A percentile compares a stretch with the other conserved stretches of the same genome.
Conservation (phyloP, 345 rosid species). For the Pseudoturritis turrita region DNA sequence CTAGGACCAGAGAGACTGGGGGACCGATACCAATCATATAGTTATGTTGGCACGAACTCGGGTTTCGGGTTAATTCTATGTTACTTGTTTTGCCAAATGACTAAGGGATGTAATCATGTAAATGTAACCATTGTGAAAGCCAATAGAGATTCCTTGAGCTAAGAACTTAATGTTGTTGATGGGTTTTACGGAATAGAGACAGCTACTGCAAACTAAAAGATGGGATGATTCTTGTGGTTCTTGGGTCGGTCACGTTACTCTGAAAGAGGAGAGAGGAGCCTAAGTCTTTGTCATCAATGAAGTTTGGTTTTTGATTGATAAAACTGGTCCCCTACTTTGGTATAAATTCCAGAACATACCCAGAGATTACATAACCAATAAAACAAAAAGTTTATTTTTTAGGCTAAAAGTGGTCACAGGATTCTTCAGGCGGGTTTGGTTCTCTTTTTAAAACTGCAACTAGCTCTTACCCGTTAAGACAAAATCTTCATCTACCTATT, state of each 20-base stretch:
- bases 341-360: slow-evolving; percentile 29
- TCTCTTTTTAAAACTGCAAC: slow-evolving; percentile 28
- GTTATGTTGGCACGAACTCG: background rate
- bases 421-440: slow-evolving; percentile 35
- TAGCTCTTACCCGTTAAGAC: slow-evolving; percentile 24
- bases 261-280: background rate
- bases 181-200: slow-evolving; percentile 9
- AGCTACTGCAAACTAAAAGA: slow-evolving; percentile 22
- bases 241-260: slow-evolving; percentile 29
- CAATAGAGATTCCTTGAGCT: background rate
- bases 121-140: slow-evolving; percentile 8
- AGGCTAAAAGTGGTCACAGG: slow-evolving; percentile 29
- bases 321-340: slow-evolving; percentile 29
- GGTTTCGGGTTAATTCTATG: background rate
- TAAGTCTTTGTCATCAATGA: slow-evolving; percentile 30
- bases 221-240: slow-evolving; percentile 28
- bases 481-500: slow-evolving; percentile 13
- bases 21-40: slow-evolving; percentile 16
- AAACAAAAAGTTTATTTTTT: slow-evolving; percentile 1
- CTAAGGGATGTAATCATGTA: slow-evolving; percentile 4
- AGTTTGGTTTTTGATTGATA: slow-evolving; percentile 29
- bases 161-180: slow-evolving; percentile 18
- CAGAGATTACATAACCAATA: slow-evolving; percentile 4
- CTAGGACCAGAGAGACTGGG: slow-evolving; percentile 3
- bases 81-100: background rate